Percentiles rank a stretch among this genome's conserved stretches.
Evolutionary conservation across 2,329 filamentous ascomycete genomes (phyloP).

Genomic region (Aspergillus sp.): DNA sequence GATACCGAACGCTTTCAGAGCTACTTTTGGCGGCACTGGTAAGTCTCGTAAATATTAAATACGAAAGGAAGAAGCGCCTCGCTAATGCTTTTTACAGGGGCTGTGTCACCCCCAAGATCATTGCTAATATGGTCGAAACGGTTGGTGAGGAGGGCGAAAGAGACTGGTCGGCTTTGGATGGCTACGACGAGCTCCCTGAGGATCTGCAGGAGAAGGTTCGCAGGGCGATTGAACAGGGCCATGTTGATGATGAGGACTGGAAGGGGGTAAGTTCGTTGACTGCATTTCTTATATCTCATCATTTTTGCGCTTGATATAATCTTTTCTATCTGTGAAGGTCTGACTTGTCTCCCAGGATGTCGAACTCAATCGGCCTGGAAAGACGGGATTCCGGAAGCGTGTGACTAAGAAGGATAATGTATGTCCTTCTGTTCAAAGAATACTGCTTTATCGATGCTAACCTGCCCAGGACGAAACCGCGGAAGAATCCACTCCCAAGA

Average conservation of each 20-base stretch:
- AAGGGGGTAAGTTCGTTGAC: slow-evolving; percentile 67
- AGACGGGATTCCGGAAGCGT: slow-evolving; percentile 61
- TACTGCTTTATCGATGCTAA: background rate
- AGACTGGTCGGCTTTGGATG: slow-evolving; percentile 71
- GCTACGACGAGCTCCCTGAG: slow-evolving; percentile 72
- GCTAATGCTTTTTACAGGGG: slow-evolving; percentile 57
- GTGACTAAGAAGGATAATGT: slow-evolving; percentile 33
- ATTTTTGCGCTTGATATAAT: background rate
- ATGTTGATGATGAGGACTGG: slow-evolving; percentile 84
- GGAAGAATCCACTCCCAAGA: slow-evolving; percentile 16
- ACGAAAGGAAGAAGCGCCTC: background rate
- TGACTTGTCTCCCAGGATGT: slow-evolving; percentile 58
- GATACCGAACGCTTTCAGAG: slow-evolving; percentile 60
- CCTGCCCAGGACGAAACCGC: background rate
- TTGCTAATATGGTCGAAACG: slow-evolving; percentile 64
- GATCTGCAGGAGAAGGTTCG: slow-evolving; percentile 73
- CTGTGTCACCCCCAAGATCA: slow-evolving; percentile 76
- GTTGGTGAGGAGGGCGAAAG: slow-evolving; percentile 45
- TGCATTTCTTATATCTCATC: background rate
- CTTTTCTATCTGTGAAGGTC: background rate
- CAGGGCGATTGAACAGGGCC: slow-evolving; percentile 71
- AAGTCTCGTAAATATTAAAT: slow-evolving; percentile 29
- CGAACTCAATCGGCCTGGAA: slow-evolving; percentile 70
- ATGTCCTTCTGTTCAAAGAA: background rate
- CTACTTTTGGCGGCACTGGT: slow-evolving; percentile 89